A percentile compares a stretch with the other conserved stretches of the same genome.
Conservation (phyloP, 768 basidiomycete species). For the Russula virescens region DNA sequence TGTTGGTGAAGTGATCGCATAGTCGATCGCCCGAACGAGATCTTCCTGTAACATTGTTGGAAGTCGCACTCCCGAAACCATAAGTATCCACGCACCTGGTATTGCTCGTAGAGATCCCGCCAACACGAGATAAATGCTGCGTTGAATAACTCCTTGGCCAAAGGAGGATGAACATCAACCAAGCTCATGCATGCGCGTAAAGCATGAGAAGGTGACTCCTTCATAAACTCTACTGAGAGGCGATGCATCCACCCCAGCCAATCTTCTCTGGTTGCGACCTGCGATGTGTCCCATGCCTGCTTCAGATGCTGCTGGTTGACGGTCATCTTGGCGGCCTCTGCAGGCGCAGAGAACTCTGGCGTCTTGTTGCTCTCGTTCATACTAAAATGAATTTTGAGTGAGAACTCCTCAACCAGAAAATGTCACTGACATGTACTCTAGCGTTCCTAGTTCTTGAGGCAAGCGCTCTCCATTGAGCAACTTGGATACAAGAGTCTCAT, state of each 20-base stretch:
- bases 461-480: slow-evolving; percentile 88
- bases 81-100: slow-evolving; percentile 58
- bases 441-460: slow-evolving; percentile 73
- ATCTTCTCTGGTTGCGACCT: slow-evolving; percentile 71
- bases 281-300: slow-evolving; percentile 89
- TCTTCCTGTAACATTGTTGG: slow-evolving; percentile 61
- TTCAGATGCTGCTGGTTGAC: slow-evolving; percentile 98
- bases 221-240: slow-evolving; percentile 92
- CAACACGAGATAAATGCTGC: slow-evolving; percentile 98
- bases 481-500: slow-evolving; percentile 84
- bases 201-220: slow-evolving; percentile 97
- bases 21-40: slow-evolving; percentile 83
- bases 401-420: neutral
- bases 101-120: slow-evolving; percentile 92
- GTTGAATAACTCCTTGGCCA: slow-evolving; percentile 94
- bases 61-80: neutral
- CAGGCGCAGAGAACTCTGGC: slow-evolving; percentile 71
- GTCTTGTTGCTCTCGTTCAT: slow-evolving; percentile 54
- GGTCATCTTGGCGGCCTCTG: slow-evolving; percentile 78
- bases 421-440: slow-evolving; percentile 56
- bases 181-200: slow-evolving; percentile 92
- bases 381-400: slow-evolving; percentile 28
- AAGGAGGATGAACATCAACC: slow-evolving; percentile 84
- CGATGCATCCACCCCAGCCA: slow-evolving; percentile 96
- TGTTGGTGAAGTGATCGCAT: slow-evolving; percentile 68